These are phyloP conservation scores for Capsicum pubescens DNA, from an alignment of 257 asterid genomes.

Conservation along the genomic window DNA sequence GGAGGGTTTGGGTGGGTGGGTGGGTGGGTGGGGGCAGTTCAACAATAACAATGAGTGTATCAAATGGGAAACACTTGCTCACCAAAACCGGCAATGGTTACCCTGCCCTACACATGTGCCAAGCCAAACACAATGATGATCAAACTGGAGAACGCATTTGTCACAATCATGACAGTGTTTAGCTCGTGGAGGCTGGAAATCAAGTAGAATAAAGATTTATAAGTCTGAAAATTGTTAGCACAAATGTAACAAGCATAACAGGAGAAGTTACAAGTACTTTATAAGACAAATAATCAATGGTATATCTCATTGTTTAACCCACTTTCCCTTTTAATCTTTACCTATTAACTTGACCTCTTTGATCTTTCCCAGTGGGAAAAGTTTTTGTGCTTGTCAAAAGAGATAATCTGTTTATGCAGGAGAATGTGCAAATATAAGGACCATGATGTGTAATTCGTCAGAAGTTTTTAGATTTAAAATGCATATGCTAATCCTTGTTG, in stretches of 20 bases:
- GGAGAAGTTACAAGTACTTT: conserved; percentile 1
- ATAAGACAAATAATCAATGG: conserved; percentile 15
- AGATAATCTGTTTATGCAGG: conserved; percentile 1
- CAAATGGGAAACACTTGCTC: conserved; percentile 36
- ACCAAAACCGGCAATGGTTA: conserved; percentile 95
- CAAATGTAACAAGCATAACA: neutral
- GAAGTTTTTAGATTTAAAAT: neutral
- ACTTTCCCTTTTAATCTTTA: neutral
- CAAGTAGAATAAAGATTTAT: conserved; percentile 21
- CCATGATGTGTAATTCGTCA: conserved; percentile 4
- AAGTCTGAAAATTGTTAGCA: conserved; percentile 14
- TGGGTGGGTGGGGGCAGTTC: no score
- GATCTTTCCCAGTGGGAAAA: conserved; percentile 16
- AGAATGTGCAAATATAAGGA: conserved; percentile 20
- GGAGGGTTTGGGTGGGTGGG: no score
- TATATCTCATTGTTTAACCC: neutral
- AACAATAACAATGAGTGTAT: neutral
- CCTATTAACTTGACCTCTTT: conserved; percentile 24
- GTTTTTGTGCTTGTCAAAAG: conserved; percentile 14
- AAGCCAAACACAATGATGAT: conserved; percentile 99
- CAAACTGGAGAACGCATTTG: conserved; percentile 97
- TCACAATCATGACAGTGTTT: conserved; percentile 97
- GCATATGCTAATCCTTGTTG: neutral
- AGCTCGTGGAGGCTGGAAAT: conserved; percentile 91
- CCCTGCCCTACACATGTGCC: conserved; percentile 93